Conservation (phyloP, 164 flowering plant genomes). For the Magnolia sinica region DNA sequence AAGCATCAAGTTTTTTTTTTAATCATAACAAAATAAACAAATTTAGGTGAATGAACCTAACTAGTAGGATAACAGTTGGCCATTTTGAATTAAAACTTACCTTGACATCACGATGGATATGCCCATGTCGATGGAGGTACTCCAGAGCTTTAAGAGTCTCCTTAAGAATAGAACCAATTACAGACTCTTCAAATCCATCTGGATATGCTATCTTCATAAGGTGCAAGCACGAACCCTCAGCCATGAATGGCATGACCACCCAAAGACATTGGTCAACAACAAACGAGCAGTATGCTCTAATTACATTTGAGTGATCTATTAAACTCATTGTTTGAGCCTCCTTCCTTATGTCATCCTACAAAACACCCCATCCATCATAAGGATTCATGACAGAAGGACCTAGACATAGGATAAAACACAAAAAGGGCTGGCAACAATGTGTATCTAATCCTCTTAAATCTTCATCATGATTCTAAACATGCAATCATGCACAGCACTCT, state of each 20-base stretch:
- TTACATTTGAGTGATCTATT: constrained; percentile 94
- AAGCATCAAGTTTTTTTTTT: background rate
- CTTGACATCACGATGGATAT: constrained; percentile 98
- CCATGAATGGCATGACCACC: constrained; percentile 99
- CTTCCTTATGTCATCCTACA: constrained; percentile 82
- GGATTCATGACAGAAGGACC: background rate
- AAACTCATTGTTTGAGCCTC: constrained; percentile 98
- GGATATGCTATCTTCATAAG: constrained; percentile 90
- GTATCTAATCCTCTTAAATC: no score
- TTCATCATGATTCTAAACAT: background rate
- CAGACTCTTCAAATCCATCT: constrained; percentile 91
- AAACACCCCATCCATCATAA: background rate
- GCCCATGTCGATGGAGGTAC: constrained; percentile 92
- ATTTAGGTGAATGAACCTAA: background rate
- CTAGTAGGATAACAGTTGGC: background rate
- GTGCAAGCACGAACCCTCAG: constrained; percentile 94
- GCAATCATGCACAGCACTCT: background rate
- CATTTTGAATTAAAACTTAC: constrained; percentile 26
- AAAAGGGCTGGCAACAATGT: background rate
- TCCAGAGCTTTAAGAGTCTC: constrained; percentile 93
- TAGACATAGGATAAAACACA: background rate
- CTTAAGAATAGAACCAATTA: constrained; percentile 75
- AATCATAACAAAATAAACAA: background rate
- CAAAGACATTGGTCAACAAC: constrained; percentile 82
- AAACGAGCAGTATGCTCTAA: constrained; percentile 83